Base-by-base conservation (phyloP, 1,139 yeast genomes). In the Diutina sp. region DNA sequence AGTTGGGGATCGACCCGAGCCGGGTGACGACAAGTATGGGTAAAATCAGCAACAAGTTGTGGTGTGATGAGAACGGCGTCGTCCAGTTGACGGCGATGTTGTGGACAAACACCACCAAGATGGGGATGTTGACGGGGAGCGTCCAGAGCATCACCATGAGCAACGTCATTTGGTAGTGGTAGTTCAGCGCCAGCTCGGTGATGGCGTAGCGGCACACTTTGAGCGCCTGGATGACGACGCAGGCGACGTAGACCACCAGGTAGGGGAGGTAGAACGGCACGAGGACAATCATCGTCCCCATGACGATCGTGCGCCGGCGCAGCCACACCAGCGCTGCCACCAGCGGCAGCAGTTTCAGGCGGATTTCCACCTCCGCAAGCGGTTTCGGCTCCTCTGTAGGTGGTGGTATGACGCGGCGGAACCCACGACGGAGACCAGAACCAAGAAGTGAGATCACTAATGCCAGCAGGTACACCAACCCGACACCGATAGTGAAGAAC, bases 61-160 rank as follows among this genome's bases (percentile, higher is more conserved):
- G 93, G 65, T 86, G 93, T 0, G 91, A 84, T 16, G 86, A 81
- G 62, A 87, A 86, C 28, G 91, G 87, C 0, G 90, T 85, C 56
- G 74, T 78, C 91, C 93, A 86, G 61, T 76, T 80, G 47, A 86
- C 76, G 1, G 85, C 77, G 59, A 85, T 70, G 65, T 87, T 85
- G 64, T 86, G 91, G 30, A 85, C 71, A 68, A 85, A 85, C 2
- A 86, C 93, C 59, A 86, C 72, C 35, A 87, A 66, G 1, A 85
- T 82, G 0, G 95, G 93, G 0, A 82, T 72, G 62, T 85, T 83
- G 35, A 86, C 80, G 1, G 90, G 90, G 11, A 85, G 68, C 8
- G 85, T 73, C 84, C 90, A 84, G 25, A 45, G 6, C 46, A 55
- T 46, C 25, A 53, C 16, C 61, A 85, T 67, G 51, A 85, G 66